A percentile compares a stretch with the other conserved stretches of the same genome.
phyloP scores from a whole-genome alignment of 345 rosid species.

The Rhodamnia argentea region DNA sequence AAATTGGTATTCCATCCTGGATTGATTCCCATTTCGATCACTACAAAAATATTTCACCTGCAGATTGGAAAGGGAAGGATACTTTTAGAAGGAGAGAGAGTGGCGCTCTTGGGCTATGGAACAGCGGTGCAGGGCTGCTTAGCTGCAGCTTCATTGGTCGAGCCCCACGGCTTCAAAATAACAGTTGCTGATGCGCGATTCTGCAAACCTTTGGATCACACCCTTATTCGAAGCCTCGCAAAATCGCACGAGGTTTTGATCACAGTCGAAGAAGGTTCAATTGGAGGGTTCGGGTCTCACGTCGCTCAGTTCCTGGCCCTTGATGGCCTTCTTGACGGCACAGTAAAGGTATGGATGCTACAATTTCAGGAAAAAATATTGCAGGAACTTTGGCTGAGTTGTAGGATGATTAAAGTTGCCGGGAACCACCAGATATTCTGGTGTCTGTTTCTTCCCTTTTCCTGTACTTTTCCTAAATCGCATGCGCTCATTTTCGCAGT shows the following conservation, averaged over 20 bases:
- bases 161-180: constrained; percentile 31
- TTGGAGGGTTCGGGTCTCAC: constrained; percentile 94
- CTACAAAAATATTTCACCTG: background rate
- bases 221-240: constrained; percentile 71
- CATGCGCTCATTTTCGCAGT: constrained; percentile 27
- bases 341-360: constrained; percentile 48
- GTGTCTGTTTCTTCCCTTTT: background rate
- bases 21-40: background rate
- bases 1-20: background rate
- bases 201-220: constrained; percentile 79
- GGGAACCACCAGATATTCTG: background rate
- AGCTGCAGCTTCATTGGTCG: constrained; percentile 58
- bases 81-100: constrained; percentile 77
- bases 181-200: constrained; percentile 92
- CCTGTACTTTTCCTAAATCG: background rate
- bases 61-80: constrained; percentile 88
- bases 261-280: constrained; percentile 95
- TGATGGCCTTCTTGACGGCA: constrained; percentile 84
- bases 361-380: background rate
- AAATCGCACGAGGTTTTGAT: constrained; percentile 74
- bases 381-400: background rate
- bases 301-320: constrained; percentile 93
- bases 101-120: constrained; percentile 85
- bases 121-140: constrained; percentile 82
- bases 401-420: background rate